Conservation (phyloP, 1,284 basidiomycete genomes). For the Fomitopsis betulina region DNA sequence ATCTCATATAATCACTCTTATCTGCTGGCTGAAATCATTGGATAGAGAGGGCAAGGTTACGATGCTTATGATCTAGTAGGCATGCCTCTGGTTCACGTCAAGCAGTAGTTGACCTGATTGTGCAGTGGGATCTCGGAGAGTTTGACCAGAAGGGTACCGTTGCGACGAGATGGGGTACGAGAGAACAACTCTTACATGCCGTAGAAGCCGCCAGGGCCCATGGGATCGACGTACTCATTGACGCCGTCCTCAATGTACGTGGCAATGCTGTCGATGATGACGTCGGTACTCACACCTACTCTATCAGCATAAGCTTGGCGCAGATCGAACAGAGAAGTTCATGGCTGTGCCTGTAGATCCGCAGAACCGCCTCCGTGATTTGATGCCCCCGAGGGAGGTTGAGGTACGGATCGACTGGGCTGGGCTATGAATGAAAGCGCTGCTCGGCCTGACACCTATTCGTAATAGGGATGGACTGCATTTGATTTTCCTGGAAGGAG, state of each 20-base stretch:
- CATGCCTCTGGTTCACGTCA: background rate
- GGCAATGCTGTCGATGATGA: background rate
- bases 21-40: background rate
- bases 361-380: conserved; percentile 52
- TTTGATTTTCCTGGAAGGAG: conserved; percentile 81
- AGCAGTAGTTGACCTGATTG: background rate
- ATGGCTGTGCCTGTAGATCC: conserved; percentile 72
- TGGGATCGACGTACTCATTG: conserved; percentile 66
- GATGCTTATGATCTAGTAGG: conserved; percentile 77
- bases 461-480: conserved; percentile 72
- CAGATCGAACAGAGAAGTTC: conserved; percentile 76
- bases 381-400: conserved; percentile 66
- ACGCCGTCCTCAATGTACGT: conserved; percentile 73
- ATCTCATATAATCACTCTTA: conserved; percentile 5
- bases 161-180: conserved; percentile 89
- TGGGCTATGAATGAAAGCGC: no score
- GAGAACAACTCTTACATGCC: conserved; percentile 72
- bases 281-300: background rate
- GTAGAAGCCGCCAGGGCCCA: conserved; percentile 53
- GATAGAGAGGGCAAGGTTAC: conserved; percentile 65
- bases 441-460: background rate
- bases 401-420: conserved; percentile 38
- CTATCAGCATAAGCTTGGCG: conserved; percentile 75
- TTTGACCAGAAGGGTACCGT: conserved; percentile 83
- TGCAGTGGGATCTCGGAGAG: conserved; percentile 88